These are phyloP conservation scores for Rhizopus stolonifer DNA, from an alignment of 371 early-diverging fungal species.

Conservation along the genomic window DNA sequence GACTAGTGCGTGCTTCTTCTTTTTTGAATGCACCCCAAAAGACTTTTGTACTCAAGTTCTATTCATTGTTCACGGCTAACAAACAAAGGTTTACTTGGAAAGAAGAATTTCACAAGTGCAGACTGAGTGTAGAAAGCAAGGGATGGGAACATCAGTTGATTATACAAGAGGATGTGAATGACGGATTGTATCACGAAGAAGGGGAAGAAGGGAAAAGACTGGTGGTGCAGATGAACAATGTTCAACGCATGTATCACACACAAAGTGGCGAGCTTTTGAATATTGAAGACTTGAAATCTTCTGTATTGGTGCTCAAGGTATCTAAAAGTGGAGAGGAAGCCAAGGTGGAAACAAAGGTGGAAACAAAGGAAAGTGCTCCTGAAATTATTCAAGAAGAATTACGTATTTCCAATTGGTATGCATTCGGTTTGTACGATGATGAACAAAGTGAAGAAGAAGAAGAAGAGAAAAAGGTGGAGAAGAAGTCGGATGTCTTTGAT, in stretches of 20 bases:
- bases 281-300: constrained; percentile 65
- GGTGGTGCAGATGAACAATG: constrained; percentile 29
- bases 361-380: constrained; percentile 26
- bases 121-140: constrained; percentile 19
- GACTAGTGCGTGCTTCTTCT: constrained; percentile 33
- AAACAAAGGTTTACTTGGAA: constrained; percentile 74
- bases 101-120: constrained; percentile 62
- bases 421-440: constrained; percentile 27
- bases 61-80: constrained; percentile 66
- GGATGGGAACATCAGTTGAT: constrained; percentile 45
- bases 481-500: constrained; percentile 18
- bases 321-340: constrained; percentile 1
- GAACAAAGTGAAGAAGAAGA: constrained; percentile 22
- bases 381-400: constrained; percentile 36
- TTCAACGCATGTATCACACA: constrained; percentile 67
- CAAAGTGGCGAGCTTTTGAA: constrained; percentile 68
- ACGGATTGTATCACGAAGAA: constrained; percentile 75
- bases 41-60: constrained; percentile 51
- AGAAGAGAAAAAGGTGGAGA: constrained; percentile 14
- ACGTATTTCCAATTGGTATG: constrained; percentile 40
- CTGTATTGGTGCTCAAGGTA: constrained; percentile 71
- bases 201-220: constrained; percentile 20
- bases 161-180: constrained; percentile 62
- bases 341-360: constrained; percentile 7
- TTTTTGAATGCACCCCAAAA: constrained; percentile 16